phyloP scores from a whole-genome alignment of 2,329 filamentous ascomycete species.

The Davidsoniella neocaledoniae region DNA sequence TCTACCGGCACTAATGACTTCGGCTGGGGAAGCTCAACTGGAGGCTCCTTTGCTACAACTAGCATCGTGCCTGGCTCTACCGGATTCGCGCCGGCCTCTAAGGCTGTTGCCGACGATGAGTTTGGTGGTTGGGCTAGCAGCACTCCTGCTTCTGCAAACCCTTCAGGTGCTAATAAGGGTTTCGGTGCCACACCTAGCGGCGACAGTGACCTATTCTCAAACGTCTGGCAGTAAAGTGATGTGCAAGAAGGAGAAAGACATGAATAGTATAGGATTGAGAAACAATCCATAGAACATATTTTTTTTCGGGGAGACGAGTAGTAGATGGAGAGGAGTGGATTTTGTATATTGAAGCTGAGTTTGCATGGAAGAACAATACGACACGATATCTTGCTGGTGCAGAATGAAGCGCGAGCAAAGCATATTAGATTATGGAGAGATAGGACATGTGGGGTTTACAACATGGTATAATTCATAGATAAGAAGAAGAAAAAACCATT shows the following conservation, averaged over 20 bases:
- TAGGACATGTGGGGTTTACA: no score
- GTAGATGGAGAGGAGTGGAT: not conserved
- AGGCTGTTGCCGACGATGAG: conserved; percentile 61
- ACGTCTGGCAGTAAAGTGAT: conserved; percentile 64
- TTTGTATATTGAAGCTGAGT: not conserved
- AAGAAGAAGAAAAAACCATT: no score
- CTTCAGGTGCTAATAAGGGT: conserved; percentile 28
- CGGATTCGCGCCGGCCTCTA: conserved; percentile 47
- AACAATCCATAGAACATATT: no score
- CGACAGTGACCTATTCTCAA: conserved; percentile 75
- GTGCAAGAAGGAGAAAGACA: not conserved
- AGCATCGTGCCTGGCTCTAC: conserved; percentile 44
- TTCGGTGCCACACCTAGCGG: conserved; percentile 35
- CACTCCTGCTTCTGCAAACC: conserved; percentile 27
- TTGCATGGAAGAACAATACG: no score
- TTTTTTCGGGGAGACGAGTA: no score
- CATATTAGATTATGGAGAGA: no score
- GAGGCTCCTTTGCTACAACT: conserved; percentile 33
- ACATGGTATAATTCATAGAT: no score
- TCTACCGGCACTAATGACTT: conserved; percentile 37
- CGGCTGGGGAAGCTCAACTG: conserved; percentile 34
- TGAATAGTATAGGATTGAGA: no score
- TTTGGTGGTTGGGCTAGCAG: conserved; percentile 89
- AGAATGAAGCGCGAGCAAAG: not conserved
- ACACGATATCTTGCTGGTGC: no score